Conservation (phyloP, 805 yeast species). For the Tetrapisispora taiwanensis region DNA sequence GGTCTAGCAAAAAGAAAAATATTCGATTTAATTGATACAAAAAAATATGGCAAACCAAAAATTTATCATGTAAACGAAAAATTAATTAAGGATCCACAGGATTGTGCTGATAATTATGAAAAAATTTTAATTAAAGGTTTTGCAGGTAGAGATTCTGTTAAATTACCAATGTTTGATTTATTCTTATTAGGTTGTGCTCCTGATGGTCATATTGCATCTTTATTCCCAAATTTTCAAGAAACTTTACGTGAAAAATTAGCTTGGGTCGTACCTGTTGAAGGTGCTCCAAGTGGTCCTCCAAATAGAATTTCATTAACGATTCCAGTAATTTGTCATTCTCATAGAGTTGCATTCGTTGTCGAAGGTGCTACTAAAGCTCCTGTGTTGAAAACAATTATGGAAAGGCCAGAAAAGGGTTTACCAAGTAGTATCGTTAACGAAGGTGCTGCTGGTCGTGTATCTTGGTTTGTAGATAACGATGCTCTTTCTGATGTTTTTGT, state of each 20-base stretch:
- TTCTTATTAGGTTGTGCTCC: constrained; percentile 95
- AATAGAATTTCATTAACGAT: constrained; percentile 82
- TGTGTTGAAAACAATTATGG: constrained; percentile 82
- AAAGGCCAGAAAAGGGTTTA: constrained; percentile 91
- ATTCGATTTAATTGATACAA: constrained; percentile 44
- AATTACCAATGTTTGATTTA: constrained; percentile 88
- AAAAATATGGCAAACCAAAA: constrained; percentile 43
- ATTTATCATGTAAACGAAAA: constrained; percentile 77
- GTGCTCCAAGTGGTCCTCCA: constrained; percentile 83
- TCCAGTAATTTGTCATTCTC: constrained; percentile 92
- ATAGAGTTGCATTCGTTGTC: constrained; percentile 85
- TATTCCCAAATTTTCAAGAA: constrained; percentile 81
- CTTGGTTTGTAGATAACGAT: constrained; percentile 95
- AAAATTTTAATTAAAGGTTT: constrained; percentile 76
- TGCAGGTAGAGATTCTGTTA: constrained; percentile 93
- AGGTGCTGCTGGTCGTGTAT: constrained; percentile 91
- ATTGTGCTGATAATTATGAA: constrained; percentile 90
- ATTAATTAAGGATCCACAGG: constrained; percentile 70
- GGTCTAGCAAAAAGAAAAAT: constrained; percentile 81
- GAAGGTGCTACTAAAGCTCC: constrained; percentile 96
- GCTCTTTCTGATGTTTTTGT: constrained; percentile 69
- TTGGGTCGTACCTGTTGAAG: constrained; percentile 88
- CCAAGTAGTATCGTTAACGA: constrained; percentile 92
- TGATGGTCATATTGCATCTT: constrained; percentile 95
- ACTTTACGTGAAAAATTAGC: constrained; percentile 82